Percentiles rank a stretch among this genome's conserved stretches.
These are phyloP conservation scores for Pilatotrama ljubarskyi DNA, from an alignment of 768 basidiomycete genomes.

Conservation along the genomic window DNA sequence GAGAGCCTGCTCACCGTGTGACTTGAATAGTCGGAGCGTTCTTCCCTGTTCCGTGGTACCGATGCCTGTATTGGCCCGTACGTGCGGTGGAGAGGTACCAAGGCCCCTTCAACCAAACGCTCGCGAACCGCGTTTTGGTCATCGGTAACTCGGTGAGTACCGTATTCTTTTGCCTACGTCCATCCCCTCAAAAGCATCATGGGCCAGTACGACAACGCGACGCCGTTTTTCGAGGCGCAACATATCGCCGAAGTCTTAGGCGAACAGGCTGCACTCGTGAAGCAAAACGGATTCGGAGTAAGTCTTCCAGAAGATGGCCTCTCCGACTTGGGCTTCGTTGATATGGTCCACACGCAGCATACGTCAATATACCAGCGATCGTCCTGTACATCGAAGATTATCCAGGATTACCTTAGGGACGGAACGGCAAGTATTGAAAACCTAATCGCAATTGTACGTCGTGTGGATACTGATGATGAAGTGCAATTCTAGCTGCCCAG, in stretches of 20 bases:
- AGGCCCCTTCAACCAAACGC: conserved; percentile 25
- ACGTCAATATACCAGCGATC: conserved; percentile 12
- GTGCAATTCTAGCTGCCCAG: background rate
- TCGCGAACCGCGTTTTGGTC: conserved; percentile 22
- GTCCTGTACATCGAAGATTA: conserved; percentile 5
- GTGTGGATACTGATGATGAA: background rate
- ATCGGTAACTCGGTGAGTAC: conserved; percentile 20
- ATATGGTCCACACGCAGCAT: background rate
- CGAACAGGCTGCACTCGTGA: conserved; percentile 13
- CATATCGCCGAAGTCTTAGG: conserved; percentile 11
- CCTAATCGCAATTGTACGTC: background rate
- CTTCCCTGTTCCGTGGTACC: conserved; percentile 13
- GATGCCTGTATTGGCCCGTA: conserved; percentile 17
- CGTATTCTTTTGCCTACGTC: background rate
- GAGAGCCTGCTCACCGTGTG: background rate
- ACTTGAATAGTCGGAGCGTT: conserved; percentile 5
- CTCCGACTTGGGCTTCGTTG: background rate
- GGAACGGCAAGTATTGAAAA: background rate
- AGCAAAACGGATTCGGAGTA: conserved; percentile 16
- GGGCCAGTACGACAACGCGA: conserved; percentile 16
- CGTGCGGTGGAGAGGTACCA: conserved; percentile 25
- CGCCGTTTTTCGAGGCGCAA: conserved; percentile 11
- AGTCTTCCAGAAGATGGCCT: background rate
- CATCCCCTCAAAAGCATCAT: no score
- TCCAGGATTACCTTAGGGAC: conserved; percentile 8